A percentile compares a stretch with the other conserved stretches of the same genome.
Evolutionary conservation across 192 early-diverging fungal species (phyloP).

Genomic region (Paraglomus occultum): DNA sequence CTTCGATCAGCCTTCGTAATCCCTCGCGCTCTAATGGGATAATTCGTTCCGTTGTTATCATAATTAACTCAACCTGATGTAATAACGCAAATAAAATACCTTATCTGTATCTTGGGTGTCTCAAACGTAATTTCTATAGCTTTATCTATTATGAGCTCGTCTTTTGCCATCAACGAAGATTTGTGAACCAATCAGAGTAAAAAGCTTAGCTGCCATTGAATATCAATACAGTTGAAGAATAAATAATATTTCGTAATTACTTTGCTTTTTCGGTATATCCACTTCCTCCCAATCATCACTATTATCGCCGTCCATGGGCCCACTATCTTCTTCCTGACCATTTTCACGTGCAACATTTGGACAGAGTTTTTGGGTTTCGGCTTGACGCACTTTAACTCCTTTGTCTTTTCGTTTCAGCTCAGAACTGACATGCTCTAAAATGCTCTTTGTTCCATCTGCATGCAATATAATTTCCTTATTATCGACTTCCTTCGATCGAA

Average conservation of each 20-base stretch:
- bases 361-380: background rate
- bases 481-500: no score
- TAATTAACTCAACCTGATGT: background rate
- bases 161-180: background rate
- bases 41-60: background rate
- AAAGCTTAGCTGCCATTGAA: background rate
- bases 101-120: slow-evolving; percentile 27
- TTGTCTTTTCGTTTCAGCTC: background rate
- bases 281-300: slow-evolving; percentile 51
- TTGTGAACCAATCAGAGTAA: background rate
- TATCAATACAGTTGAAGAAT: no score
- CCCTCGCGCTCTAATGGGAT: slow-evolving; percentile 36
- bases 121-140: slow-evolving; percentile 37
- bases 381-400: background rate
- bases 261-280: slow-evolving; percentile 24
- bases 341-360: background rate
- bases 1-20: slow-evolving; percentile 52
- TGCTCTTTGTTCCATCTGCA: slow-evolving; percentile 12
- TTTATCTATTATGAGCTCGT: slow-evolving; percentile 32
- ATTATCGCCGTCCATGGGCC: slow-evolving; percentile 29
- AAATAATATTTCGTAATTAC: background rate
- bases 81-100: background rate
- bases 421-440: slow-evolving; percentile 19
- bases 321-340: slow-evolving; percentile 16
- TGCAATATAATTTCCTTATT: slow-evolving; percentile 7